Evolutionary conservation across 1,284 basidiomycete genomes (phyloP).

Genomic region (Trametes sp.): DNA sequence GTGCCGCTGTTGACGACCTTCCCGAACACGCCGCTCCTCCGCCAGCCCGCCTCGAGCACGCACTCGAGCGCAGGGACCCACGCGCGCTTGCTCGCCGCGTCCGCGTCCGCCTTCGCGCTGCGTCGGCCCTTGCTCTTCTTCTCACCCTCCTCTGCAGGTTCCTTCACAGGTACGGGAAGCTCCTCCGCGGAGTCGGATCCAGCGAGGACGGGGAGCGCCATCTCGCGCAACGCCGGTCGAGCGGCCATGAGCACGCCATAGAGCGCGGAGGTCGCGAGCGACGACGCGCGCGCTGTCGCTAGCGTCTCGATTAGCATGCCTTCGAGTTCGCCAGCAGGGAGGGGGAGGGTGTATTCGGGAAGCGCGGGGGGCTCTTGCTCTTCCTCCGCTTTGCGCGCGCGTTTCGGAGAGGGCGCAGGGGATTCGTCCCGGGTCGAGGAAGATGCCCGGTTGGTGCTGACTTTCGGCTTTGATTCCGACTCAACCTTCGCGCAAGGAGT

Average conservation of each 20-base stretch:
- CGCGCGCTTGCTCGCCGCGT: conserved; percentile 40
- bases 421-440: neutral
- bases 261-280: conserved; percentile 63
- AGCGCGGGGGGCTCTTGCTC: conserved; percentile 1
- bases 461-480: neutral
- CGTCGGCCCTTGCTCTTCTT: neutral
- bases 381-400: neutral
- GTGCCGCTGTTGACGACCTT: conserved; percentile 72
- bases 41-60: conserved; percentile 59
- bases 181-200: neutral
- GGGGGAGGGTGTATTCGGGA: conserved; percentile 29
- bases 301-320: conserved; percentile 79
- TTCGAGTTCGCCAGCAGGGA: conserved; percentile 39
- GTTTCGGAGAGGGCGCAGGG: neutral
- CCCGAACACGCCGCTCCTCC: conserved; percentile 68
- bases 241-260: conserved; percentile 57
- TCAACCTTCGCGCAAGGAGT: too few species aligned
- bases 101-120: conserved; percentile 24
- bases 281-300: conserved; percentile 74
- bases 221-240: conserved; percentile 55
- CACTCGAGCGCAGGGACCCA: conserved; percentile 58
- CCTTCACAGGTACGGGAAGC: conserved; percentile 37
- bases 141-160: conserved; percentile 4
- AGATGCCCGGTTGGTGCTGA: neutral
- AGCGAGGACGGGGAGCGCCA: conserved; percentile 21